phyloP scores from a whole-genome alignment of 805 yeast genomes.

The Hanseniaspora clermontiae region DNA sequence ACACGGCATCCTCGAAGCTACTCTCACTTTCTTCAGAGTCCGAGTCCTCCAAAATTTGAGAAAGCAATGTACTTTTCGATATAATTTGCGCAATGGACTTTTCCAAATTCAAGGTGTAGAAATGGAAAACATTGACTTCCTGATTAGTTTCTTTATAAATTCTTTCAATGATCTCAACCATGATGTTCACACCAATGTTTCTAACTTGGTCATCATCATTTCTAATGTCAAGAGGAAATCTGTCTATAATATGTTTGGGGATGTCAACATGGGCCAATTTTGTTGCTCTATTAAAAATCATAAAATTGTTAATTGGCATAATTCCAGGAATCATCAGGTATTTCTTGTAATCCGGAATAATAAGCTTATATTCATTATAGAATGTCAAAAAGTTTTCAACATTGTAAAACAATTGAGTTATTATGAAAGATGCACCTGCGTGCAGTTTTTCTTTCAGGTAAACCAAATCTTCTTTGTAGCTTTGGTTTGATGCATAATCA shows the following conservation, averaged over 20 bases:
- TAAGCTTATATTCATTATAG: constrained; percentile 40
- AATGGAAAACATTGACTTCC: constrained; percentile 72
- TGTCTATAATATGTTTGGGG: constrained; percentile 42
- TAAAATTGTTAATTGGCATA: constrained; percentile 81
- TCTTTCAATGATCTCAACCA: constrained; percentile 49
- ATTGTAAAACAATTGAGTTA: constrained; percentile 86
- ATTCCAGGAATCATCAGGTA: constrained; percentile 60
- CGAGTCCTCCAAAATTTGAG: constrained; percentile 33
- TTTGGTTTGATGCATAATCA: constrained; percentile 34
- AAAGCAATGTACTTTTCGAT: constrained; percentile 44
- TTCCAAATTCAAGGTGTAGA: constrained; percentile 84
- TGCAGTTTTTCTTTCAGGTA: constrained; percentile 68
- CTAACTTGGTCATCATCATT: constrained; percentile 73
- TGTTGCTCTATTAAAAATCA: constrained; percentile 76
- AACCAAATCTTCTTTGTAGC: constrained; percentile 58
- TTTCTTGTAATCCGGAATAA: constrained; percentile 31
- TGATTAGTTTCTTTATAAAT: constrained; percentile 43
- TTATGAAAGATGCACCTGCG: constrained; percentile 90
- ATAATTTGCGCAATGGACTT: constrained; percentile 81
- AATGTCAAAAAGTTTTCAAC: constrained; percentile 60
- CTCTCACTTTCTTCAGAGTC: constrained; percentile 3
- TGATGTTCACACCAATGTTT: constrained; percentile 63
- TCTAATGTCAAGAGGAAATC: constrained; percentile 43
- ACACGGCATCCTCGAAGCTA: constrained; percentile 20
- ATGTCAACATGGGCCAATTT: constrained; percentile 76